phyloP scores from a whole-genome alignment of 148 eudicot genomes.

The Polygonum aviculare region DNA sequence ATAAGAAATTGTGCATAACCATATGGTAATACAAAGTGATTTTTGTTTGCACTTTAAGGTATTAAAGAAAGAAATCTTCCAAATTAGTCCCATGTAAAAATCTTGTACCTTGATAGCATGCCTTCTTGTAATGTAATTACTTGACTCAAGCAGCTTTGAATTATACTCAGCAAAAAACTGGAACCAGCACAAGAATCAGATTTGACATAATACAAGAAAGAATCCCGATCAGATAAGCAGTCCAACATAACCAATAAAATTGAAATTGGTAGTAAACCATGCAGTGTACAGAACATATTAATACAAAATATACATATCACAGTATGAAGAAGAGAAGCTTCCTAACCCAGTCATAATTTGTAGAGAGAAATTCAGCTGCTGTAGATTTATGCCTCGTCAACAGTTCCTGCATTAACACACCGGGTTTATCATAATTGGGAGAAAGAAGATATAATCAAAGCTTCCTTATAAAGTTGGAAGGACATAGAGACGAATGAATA shows the following conservation, averaged over 20 bases:
- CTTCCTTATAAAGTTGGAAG: background rate
- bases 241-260: background rate
- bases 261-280: background rate
- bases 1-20: background rate
- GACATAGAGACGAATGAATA: background rate
- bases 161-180: conserved; percentile 58
- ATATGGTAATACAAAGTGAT: conserved; percentile 2
- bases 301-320: background rate
- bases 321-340: background rate
- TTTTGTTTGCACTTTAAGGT: background rate
- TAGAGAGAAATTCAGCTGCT: conserved; percentile 40
- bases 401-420: conserved; percentile 25
- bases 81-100: background rate
- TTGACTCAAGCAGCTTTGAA: conserved; percentile 49
- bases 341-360: conserved; percentile 37
- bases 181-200: background rate
- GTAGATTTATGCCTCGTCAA: conserved; percentile 50
- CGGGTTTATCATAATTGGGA: background rate
- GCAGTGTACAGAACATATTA: background rate
- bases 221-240: background rate
- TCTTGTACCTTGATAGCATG: conserved; percentile 51
- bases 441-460: background rate
- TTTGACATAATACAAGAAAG: conserved; percentile 2
- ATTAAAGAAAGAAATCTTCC: conserved; percentile 1
- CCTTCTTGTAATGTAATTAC: conserved; percentile 61